These are phyloP conservation scores for Metschnikowia proteae DNA, from an alignment of 805 yeast species.

Conservation along the genomic window DNA sequence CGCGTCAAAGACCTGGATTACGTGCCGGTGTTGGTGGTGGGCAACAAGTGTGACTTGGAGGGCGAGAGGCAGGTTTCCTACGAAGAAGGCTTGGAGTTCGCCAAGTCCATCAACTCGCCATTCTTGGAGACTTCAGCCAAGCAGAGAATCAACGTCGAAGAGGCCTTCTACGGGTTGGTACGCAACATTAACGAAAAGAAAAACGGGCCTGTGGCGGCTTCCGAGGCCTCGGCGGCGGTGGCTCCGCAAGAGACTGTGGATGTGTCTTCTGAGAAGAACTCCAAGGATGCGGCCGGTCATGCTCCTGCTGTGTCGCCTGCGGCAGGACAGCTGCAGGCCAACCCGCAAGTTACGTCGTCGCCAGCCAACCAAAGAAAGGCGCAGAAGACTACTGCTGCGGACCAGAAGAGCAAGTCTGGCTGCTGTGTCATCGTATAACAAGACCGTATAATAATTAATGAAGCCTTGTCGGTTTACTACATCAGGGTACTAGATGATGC, in stretches of 20 bases:
- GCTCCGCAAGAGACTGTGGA: constrained; percentile 1
- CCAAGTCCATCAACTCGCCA: constrained; percentile 61
- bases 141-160: constrained; percentile 84
- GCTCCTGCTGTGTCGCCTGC: constrained; percentile 1
- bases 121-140: constrained; percentile 94
- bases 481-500: too few relatives aligned
- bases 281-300: not conserved
- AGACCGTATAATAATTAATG: not conserved
- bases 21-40: constrained; percentile 78
- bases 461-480: not conserved
- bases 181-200: constrained; percentile 43
- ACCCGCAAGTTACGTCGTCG: not conserved
- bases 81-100: constrained; percentile 61
- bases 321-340: not conserved
- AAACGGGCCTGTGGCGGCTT: constrained; percentile 3
- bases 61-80: constrained; percentile 68
- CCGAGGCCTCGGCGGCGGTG: constrained; percentile 2
- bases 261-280: constrained; percentile 1
- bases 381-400: constrained; percentile 9
- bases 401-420: constrained; percentile 15
- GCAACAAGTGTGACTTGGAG: constrained; percentile 74
- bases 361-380: constrained; percentile 13
- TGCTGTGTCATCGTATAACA: constrained; percentile 20
- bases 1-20: constrained; percentile 71
- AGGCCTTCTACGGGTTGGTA: constrained; percentile 68